A percentile compares a stretch with the other conserved stretches of the same genome.
Evolutionary conservation across 1,139 yeast genomes (phyloP).

Genomic region (Taiozyma sp.): DNA sequence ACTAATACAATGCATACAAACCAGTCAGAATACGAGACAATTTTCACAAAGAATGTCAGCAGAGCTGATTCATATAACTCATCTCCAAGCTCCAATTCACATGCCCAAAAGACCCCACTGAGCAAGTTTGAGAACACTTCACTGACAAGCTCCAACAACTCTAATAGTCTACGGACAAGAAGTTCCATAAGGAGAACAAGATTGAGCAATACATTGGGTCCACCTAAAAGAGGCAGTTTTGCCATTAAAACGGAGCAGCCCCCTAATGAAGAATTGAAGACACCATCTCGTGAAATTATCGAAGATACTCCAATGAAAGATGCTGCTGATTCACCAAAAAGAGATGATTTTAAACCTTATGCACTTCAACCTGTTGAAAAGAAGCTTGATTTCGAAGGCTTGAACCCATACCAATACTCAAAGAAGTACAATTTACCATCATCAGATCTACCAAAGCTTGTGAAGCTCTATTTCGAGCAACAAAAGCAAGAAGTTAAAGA

Average conservation of each 20-base stretch:
- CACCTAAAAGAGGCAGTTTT: constrained; percentile 30
- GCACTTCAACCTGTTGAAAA: constrained; percentile 6
- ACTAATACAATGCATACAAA: constrained; percentile 13
- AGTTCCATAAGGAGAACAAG: constrained; percentile 29
- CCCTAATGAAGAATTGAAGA: neutral
- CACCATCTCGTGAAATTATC: neutral
- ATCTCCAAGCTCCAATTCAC: neutral
- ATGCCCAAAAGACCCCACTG: constrained; percentile 14
- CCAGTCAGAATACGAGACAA: constrained; percentile 21
- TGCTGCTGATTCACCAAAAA: constrained; percentile 4
- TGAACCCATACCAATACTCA: constrained; percentile 34
- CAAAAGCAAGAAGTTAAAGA: constrained; percentile 29
- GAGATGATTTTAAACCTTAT: neutral
- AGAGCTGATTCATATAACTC: neutral
- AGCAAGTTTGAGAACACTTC: constrained; percentile 8
- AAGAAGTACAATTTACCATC: constrained; percentile 31
- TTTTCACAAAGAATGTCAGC: constrained; percentile 16
- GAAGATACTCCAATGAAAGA: constrained; percentile 21
- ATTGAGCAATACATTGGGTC: constrained; percentile 31
- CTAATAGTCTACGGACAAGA: constrained; percentile 18
- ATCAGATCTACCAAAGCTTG: constrained; percentile 30
- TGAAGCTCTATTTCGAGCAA: constrained; percentile 31
- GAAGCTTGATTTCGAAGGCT: constrained; percentile 28
- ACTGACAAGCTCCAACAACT: constrained; percentile 2
- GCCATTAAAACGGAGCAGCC: neutral